Evolutionary conservation across 2,329 filamentous ascomycete genomes (phyloP).

Genomic region (Aspergillus hiratsukae): DNA sequence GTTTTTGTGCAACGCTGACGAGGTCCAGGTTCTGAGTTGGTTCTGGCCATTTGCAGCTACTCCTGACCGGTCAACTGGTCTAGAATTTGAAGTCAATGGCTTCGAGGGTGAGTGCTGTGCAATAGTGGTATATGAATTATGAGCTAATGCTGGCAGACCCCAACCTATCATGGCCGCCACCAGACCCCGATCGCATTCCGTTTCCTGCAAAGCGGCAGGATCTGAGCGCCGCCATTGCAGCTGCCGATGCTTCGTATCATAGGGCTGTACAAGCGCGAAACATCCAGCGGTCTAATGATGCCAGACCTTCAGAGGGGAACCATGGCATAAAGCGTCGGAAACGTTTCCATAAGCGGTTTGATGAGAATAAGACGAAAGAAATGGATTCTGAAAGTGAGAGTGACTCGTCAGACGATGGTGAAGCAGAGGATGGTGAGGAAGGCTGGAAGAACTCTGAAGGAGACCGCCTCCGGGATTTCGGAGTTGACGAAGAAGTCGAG

Average conservation of each 20-base stretch:
- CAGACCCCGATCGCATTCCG: conserved; percentile 48
- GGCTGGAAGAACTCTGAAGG: conserved; percentile 61
- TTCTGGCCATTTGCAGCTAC: conserved; percentile 57
- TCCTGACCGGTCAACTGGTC: conserved; percentile 44
- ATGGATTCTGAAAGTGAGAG: conserved; percentile 17
- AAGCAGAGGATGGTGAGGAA: conserved; percentile 46
- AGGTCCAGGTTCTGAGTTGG: conserved; percentile 48
- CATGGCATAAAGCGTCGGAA: conserved; percentile 34
- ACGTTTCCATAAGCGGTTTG: conserved; percentile 39
- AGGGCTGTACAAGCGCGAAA: conserved; percentile 52
- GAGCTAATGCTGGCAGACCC: conserved; percentile 24
- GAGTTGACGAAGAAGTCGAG: conserved; percentile 60
- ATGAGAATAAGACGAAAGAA: conserved; percentile 13
- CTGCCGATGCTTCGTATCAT: conserved; percentile 28
- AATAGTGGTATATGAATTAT: neutral
- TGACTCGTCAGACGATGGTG: conserved; percentile 25
- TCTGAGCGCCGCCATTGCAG: conserved; percentile 9
- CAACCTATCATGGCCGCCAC: conserved; percentile 43
- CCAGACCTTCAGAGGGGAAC: conserved; percentile 38
- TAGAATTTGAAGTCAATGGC: conserved; percentile 54
- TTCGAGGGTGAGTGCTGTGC: conserved; percentile 48
- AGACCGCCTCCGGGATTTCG: conserved; percentile 59
- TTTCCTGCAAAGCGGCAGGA: conserved; percentile 18
- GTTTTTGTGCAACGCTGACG: neutral
- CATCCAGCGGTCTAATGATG: conserved; percentile 50